These are phyloP conservation scores for Kazachstania kunashirensis DNA, from an alignment of 805 yeast genomes.

Conservation along the genomic window DNA sequence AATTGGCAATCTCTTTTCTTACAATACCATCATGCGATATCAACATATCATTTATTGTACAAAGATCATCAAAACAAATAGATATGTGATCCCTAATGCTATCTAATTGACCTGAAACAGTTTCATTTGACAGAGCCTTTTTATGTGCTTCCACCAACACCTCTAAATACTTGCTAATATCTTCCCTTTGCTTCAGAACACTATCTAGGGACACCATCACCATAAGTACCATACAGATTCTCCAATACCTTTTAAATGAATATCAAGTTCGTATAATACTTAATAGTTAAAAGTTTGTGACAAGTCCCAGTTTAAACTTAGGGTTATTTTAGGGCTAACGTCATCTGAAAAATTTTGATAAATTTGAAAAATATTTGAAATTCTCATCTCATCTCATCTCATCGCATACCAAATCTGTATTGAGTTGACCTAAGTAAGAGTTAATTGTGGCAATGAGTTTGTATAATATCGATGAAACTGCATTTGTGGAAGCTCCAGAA, in stretches of 20 bases:
- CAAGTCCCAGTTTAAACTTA: no score
- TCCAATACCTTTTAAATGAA: constrained; percentile 1
- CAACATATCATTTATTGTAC: constrained; percentile 18
- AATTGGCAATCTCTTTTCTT: constrained; percentile 12
- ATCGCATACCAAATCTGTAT: no score
- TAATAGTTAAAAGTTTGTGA: constrained; percentile 3
- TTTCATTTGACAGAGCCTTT: constrained; percentile 13
- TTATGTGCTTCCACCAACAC: constrained; percentile 16
- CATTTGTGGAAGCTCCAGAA: constrained; percentile 44
- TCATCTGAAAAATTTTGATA: background rate
- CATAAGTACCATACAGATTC: no score
- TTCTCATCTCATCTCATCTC: constrained; percentile 3
- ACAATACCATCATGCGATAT: constrained; percentile 21
- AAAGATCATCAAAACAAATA: constrained; percentile 23
- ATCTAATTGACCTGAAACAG: constrained; percentile 11
- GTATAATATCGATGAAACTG: constrained; percentile 32
- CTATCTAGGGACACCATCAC: constrained; percentile 11
- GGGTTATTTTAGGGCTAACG: background rate
- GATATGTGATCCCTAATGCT: constrained; percentile 20
- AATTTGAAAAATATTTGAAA: background rate
- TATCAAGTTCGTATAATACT: background rate
- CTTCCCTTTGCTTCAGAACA: constrained; percentile 16
- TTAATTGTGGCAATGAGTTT: constrained; percentile 6
- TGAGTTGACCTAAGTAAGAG: no score
- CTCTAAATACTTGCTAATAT: constrained; percentile 15